A percentile compares a stretch with the other conserved stretches of the same genome.
phyloP scores from a whole-genome alignment of 371 early-diverging fungal species.

The Mucor velutinosus region DNA sequence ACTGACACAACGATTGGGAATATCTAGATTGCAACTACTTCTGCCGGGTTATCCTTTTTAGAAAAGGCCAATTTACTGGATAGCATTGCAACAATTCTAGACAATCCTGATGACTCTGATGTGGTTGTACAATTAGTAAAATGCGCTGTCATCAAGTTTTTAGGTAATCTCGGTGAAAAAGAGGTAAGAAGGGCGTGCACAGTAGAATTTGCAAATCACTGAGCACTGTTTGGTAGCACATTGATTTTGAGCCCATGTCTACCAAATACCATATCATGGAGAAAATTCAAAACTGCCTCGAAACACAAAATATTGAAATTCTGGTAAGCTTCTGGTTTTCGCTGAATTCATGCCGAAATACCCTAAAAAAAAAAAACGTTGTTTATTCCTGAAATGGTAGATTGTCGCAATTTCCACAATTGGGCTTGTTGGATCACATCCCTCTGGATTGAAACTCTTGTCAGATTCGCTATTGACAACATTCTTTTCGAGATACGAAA shows the following conservation, averaged over 20 bases:
- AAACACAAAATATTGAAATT: constrained; percentile 33
- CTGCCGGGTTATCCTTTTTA: constrained; percentile 36
- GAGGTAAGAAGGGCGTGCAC: constrained; percentile 7
- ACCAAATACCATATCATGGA: constrained; percentile 32
- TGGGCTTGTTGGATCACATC: constrained; percentile 45
- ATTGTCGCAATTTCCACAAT: constrained; percentile 35
- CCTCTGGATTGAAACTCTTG: constrained; percentile 29
- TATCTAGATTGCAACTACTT: constrained; percentile 36
- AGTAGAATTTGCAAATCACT: background rate
- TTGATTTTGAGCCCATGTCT: constrained; percentile 30
- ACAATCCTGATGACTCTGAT: constrained; percentile 32
- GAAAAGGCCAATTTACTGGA: constrained; percentile 37
- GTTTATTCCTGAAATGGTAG: constrained; percentile 19
- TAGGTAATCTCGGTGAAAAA: constrained; percentile 43
- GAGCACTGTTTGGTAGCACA: constrained; percentile 12
- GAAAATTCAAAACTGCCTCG: constrained; percentile 26
- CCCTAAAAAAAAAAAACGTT: background rate
- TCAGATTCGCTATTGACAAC: constrained; percentile 11
- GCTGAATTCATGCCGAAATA: background rate
- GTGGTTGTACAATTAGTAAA: constrained; percentile 35
- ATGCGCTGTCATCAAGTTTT: constrained; percentile 45
- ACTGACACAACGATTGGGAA: background rate
- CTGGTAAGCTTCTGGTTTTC: constrained; percentile 28
- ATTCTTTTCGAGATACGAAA: constrained; percentile 24
- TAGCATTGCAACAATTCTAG: constrained; percentile 28